A percentile compares a stretch with the other conserved stretches of the same genome.
Evolutionary conservation across 441 rosid species (phyloP).

Genomic region (Cnidoscolus chayamansa): DNA sequence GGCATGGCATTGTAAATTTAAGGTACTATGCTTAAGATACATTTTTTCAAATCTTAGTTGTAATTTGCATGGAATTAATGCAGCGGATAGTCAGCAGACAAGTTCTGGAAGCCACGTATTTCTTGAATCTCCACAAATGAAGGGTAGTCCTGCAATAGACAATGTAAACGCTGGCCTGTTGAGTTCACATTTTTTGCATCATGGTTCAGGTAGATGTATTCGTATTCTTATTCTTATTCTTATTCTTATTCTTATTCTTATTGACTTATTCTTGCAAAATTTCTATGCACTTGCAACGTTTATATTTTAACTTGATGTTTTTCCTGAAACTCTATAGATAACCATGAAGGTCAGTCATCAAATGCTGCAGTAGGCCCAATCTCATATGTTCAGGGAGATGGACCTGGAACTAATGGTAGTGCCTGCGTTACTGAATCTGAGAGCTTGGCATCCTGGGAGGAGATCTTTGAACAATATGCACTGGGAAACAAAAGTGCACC

Average conservation of each 20-base stretch:
- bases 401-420: conserved; percentile 30
- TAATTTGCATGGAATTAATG: conserved; percentile 34
- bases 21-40: conserved; percentile 10
- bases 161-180: conserved; percentile 32
- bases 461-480: conserved; percentile 44
- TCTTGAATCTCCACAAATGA: conserved; percentile 39
- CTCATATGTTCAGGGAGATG: conserved; percentile 39
- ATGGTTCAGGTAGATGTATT: conserved; percentile 33
- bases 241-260: too few relatives aligned
- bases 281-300: not conserved
- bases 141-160: conserved; percentile 29
- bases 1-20: not conserved
- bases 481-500: conserved; percentile 36
- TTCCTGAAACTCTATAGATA: conserved; percentile 31
- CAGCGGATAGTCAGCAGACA: conserved; percentile 70
- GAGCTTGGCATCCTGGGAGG: conserved; percentile 68
- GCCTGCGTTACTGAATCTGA: conserved; percentile 37
- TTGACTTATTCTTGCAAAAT: not conserved
- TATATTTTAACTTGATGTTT: conserved; percentile 18
- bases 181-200: conserved; percentile 28
- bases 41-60: conserved; percentile 18
- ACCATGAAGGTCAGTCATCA: conserved; percentile 35
- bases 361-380: conserved; percentile 30
- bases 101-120: conserved; percentile 37
- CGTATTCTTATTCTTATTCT: too few relatives aligned